phyloP scores from a whole-genome alignment of 306 rosid species.

The Lupinus albus region DNA sequence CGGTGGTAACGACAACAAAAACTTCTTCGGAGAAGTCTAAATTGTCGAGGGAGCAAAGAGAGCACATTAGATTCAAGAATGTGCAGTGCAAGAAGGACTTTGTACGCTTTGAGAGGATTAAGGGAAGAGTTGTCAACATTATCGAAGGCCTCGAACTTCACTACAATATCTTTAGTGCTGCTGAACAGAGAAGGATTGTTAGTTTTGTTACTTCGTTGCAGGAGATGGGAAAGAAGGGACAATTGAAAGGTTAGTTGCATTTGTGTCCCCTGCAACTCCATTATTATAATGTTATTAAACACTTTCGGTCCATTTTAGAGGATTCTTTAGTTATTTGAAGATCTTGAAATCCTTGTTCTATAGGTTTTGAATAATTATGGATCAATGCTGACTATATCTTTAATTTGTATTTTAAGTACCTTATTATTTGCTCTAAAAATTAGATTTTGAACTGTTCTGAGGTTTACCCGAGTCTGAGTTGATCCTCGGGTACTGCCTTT shows the following conservation, averaged over 20 bases:
- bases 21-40: constrained; percentile 55
- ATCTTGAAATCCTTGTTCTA: not conserved
- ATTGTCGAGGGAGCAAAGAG: constrained; percentile 78
- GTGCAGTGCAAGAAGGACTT: constrained; percentile 69
- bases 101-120: constrained; percentile 68
- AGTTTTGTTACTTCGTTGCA: constrained; percentile 55
- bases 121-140: constrained; percentile 71
- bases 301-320: not conserved
- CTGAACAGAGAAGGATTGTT: constrained; percentile 84
- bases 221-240: constrained; percentile 73
- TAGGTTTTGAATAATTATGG: not conserved
- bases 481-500: too few species aligned
- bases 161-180: constrained; percentile 78
- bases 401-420: not conserved
- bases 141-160: constrained; percentile 90
- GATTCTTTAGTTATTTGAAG: not conserved
- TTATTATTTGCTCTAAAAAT: not conserved
- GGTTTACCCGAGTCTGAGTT: too few species aligned
- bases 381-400: too few species aligned
- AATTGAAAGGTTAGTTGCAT: constrained; percentile 68
- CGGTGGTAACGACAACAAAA: constrained; percentile 31
- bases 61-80: constrained; percentile 65
- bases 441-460: not conserved
- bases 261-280: constrained; percentile 8
- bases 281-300: not conserved